Evolutionary conservation across 2,329 filamentous ascomycete species (phyloP), one percentile per base, ranked within the genome.

Genomic region (Zymoseptoria crescenta): DNA sequence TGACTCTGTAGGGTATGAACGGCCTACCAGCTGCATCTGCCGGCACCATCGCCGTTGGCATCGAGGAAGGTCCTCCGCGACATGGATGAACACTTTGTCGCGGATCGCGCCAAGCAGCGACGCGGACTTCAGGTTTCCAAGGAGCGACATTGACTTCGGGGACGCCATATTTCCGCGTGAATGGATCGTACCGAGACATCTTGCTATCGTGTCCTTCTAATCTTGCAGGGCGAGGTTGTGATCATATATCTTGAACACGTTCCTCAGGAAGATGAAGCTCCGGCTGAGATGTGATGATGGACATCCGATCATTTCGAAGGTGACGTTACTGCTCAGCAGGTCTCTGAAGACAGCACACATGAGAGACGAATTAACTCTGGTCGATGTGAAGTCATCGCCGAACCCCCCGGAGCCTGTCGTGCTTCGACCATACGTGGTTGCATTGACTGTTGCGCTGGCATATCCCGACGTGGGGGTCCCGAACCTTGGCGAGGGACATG

Each of bases 21-120:
- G 65, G 63, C 54, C 58, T 60, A 10, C 56, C 58, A 27, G 60
- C 67, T 29, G 58, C 58, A 50, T 67, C 67, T 13, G 68, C 60
- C 8, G 65, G 66, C 9, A 68, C 55, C 6, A 45, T 45, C 16
- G 35, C 35, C 4, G 35, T n/a, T 16, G 35, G 4, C 13, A 13
- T 45, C 4, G 35, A 4, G 0, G 35, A 45, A 5, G 64, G 65
- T 20, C 67, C 67, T 30, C 68, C 68, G 59, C 66, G 58, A 16
- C 64, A 62, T 10, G 66, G 67, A 56, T 68, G 63, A 8, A 67
- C 64, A 30, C 64, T 67, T 8, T 62, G 56, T 30, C 53, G 61
- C 8, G 68, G 68, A 55, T 70, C 64, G 16, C 63, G 57, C 68
- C 68, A 70, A 52, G 60, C 65, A 19, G 67, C 67, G 20, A 70